Conservation (phyloP, 139 green algal genomes). For the Asterochloris sp. region DNA sequence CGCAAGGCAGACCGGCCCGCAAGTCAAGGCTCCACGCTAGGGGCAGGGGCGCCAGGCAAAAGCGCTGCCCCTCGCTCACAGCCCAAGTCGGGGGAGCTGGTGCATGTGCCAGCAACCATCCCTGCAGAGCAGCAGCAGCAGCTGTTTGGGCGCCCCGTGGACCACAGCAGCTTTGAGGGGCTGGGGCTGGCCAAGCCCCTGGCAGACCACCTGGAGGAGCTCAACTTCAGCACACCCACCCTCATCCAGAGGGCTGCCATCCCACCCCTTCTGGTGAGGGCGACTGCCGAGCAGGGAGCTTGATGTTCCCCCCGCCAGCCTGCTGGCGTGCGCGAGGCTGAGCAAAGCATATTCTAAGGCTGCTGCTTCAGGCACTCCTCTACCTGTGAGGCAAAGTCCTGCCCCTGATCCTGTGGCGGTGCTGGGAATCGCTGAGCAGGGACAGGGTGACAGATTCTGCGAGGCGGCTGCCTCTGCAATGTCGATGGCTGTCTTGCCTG, state of each 20-base stretch:
- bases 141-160: constrained; percentile 31
- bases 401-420: background rate
- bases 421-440: background rate
- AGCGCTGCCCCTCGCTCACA: background rate
- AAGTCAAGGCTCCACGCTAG: background rate
- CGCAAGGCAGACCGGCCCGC: constrained; percentile 4
- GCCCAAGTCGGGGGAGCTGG: constrained; percentile 14
- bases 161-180: constrained; percentile 28
- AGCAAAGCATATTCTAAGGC: background rate
- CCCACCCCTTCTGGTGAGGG: constrained; percentile 45
- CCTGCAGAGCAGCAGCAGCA: constrained; percentile 21
- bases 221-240: constrained; percentile 69
- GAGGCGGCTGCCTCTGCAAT: background rate
- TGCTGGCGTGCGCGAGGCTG: background rate
- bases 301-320: background rate
- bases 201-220: constrained; percentile 36
- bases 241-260: constrained; percentile 53
- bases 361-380: background rate
- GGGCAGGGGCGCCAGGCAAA: background rate
- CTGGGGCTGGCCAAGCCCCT: constrained; percentile 47
- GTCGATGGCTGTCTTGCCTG: background rate
- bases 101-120: constrained; percentile 24
- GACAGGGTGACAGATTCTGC: no score
- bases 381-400: background rate
- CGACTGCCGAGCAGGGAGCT: background rate